Evolutionary conservation across 495 filamentous ascomycete species (phyloP), one percentile per base, ranked within the genome.

Genomic region (Tuber umbilicatum): DNA sequence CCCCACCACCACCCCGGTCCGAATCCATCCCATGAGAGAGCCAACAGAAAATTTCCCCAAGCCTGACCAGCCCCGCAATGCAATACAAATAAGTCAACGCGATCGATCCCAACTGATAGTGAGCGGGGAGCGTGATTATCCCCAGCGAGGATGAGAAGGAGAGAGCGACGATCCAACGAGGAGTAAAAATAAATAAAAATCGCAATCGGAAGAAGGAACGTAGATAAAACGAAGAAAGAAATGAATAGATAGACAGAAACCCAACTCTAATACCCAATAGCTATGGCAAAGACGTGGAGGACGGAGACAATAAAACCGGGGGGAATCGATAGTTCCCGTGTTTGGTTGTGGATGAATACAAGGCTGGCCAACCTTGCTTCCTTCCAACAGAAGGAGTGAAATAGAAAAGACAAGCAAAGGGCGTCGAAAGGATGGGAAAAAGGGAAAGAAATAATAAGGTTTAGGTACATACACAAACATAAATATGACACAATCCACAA

Each of bases 371-470:
- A 35, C 27, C 55, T 4, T 35, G 16, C 69, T 55, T 74, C 42
- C 42, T 45, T 45, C 47, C 71, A 45, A 38, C 71, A 27, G n/a
- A 74, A 50, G 72, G 31, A 35, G 74, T 37, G 5, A 47, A 39
- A 37, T 73, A n/a, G 50, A 38, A 67, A 42, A 70, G 42, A 74
- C 27, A 69, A 17, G n/a, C 0, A 43, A 38, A 5, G 14, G 72
- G 41, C 14, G 69, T 69, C 27, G 39, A 73, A 12, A 68, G 10
- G 55, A 41, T 23, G n/a, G 37, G 38, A 70, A 70, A 38, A 72
- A n/a, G 50, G 14, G 38, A 74, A 77, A 68, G 42, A 73, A 85
- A 73, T n/a, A 10, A 38, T n/a, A 40, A 60, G 45, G 68, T 21
- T 38, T 42, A 70, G 41, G 69, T 70, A 42, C 69, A 70, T 64